Conservation (phyloP, 345 rosid species). For the Cochlearia excelsa region DNA sequence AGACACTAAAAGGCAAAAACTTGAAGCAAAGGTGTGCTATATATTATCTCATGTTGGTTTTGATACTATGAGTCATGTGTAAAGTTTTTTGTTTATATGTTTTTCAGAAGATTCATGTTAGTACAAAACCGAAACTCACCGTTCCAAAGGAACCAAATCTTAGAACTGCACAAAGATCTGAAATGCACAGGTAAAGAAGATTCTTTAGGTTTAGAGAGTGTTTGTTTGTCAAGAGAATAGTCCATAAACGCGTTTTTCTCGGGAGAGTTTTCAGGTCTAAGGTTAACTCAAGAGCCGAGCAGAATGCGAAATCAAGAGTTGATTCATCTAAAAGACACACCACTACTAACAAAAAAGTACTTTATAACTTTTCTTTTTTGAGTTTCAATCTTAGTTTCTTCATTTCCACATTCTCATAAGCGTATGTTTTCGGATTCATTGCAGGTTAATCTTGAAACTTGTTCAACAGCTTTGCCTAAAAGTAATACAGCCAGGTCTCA, state of each 20-base stretch:
- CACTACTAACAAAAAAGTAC: constrained; percentile 23
- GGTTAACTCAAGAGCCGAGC: constrained; percentile 16
- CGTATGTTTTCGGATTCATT: constrained; percentile 2
- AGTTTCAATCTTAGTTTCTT: constrained; percentile 10
- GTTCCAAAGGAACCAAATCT: constrained; percentile 37
- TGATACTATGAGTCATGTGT: background rate
- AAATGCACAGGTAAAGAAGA: constrained; percentile 25
- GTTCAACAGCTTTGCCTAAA: constrained; percentile 25
- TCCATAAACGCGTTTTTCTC: background rate
- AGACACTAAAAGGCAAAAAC: constrained; percentile 65
- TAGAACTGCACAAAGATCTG: constrained; percentile 36
- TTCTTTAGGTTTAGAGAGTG: background rate
- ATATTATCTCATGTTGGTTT: background rate
- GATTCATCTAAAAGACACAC: constrained; percentile 11
- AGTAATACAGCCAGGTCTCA: constrained; percentile 12
- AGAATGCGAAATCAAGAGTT: constrained; percentile 6
- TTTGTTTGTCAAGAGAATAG: background rate
- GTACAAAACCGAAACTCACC: constrained; percentile 31
- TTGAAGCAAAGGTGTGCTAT: constrained; percentile 43
- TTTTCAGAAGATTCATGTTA: constrained; percentile 21
- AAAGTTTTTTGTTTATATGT: background rate
- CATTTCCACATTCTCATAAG: constrained; percentile 10
- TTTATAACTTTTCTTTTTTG: background rate
- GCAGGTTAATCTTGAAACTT: constrained; percentile 20
- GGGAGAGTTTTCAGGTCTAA: constrained; percentile 31